Conservation (phyloP, 2,329 filamentous ascomycete species). For the Talaromyces sp. region DNA sequence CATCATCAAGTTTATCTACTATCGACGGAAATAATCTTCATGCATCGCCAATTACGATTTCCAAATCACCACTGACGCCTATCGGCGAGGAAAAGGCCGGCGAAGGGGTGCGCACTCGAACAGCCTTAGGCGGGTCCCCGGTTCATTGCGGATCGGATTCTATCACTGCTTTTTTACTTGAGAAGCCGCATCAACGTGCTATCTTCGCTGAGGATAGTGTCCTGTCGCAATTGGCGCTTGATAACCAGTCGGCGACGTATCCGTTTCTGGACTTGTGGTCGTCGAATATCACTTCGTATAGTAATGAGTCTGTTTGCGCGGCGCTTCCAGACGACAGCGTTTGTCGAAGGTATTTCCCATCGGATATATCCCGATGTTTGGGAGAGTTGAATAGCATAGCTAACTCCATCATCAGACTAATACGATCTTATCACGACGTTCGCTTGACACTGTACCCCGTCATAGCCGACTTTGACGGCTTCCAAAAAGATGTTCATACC, state of each 20-base stretch:
- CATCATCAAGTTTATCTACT: neutral
- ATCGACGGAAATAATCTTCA: neutral
- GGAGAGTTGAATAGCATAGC: too few relatives aligned
- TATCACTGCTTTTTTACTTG: constrained; percentile 58
- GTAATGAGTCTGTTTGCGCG: constrained; percentile 57
- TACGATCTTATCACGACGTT: constrained; percentile 56
- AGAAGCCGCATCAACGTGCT: constrained; percentile 46
- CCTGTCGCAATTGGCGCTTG: constrained; percentile 59
- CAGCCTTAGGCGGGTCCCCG: constrained; percentile 57
- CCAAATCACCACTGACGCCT: constrained; percentile 2
- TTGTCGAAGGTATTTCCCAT: constrained; percentile 39
- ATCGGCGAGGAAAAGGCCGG: constrained; percentile 19
- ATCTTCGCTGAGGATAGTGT: constrained; percentile 54
- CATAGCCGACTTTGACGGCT: constrained; percentile 52
- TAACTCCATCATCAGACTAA: constrained; percentile 41
- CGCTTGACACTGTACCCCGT: constrained; percentile 60
- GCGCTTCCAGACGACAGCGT: constrained; percentile 57
- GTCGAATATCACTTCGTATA: constrained; percentile 55
- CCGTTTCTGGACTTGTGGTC: constrained; percentile 65
- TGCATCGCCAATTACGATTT: neutral
- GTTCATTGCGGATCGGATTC: constrained; percentile 61
- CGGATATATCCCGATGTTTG: too few relatives aligned
- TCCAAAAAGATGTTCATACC: constrained; percentile 53
- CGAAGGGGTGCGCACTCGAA: constrained; percentile 59
- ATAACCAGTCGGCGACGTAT: constrained; percentile 63